A percentile compares a stretch with the other conserved stretches of the same genome.
phyloP scores from a whole-genome alignment of 2,329 filamentous ascomycete genomes.

The Shiraia sp. region DNA sequence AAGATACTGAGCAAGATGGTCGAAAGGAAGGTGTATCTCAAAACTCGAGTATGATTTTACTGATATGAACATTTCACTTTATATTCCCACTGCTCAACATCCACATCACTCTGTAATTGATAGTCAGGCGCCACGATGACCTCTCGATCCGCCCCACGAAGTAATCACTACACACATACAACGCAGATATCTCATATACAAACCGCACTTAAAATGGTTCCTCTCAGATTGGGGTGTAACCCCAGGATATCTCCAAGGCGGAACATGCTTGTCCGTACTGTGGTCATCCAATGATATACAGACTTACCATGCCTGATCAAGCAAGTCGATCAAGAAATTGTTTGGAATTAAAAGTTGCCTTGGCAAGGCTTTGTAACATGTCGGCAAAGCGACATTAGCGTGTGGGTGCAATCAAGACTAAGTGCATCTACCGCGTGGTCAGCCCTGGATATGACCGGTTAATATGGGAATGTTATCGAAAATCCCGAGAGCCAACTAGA shows the following conservation, averaged over 20 bases:
- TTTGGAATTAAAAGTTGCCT: slow-evolving; percentile 15
- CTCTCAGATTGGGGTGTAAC: slow-evolving; percentile 11
- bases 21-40: too few relatives aligned
- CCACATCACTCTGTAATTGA: slow-evolving; percentile 1
- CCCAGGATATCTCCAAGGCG: slow-evolving; percentile 5
- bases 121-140: slow-evolving; percentile 6
- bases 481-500: too few relatives aligned
- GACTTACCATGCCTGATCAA: background rate
- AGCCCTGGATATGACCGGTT: slow-evolving; percentile 12
- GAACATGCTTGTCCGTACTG: slow-evolving; percentile 1
- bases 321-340: slow-evolving; percentile 1
- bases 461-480: slow-evolving; percentile 16
- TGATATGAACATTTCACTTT: slow-evolving; percentile 7
- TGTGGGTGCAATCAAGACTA: slow-evolving; percentile 12
- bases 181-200: slow-evolving; percentile 14
- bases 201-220: slow-evolving; percentile 6
- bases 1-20: background rate
- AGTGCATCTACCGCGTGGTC: slow-evolving; percentile 9
- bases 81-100: too few relatives aligned
- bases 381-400: background rate
- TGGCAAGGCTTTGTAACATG: slow-evolving; percentile 1
- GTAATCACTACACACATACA: slow-evolving; percentile 5
- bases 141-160: slow-evolving; percentile 7
- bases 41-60: too few relatives aligned
- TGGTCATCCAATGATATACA: slow-evolving; percentile 1